Evolutionary conservation across 345 rosid species (phyloP), one percentile per base, ranked within the genome.

Genomic region (Balakata baccata): DNA sequence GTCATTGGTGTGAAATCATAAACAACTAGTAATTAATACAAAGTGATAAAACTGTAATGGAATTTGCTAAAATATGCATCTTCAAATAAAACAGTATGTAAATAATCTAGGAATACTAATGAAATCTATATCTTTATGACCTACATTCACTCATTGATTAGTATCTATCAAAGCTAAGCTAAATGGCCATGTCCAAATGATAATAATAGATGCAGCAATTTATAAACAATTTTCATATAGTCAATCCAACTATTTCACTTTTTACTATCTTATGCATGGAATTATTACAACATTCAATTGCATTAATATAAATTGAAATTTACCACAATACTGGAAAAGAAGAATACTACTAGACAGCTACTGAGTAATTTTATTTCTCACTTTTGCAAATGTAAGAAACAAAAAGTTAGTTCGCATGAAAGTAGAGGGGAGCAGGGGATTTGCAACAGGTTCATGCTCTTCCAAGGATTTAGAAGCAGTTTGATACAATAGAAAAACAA

Each of bases 401-500:
- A 29, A 1, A 29, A 29, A 29, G 34, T 2, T 29, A 29, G 34
- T 29, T 29, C 34, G 2, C 34, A 29, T 29, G 34, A 29, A 29
- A 29, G 34, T 1, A 29, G 34, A 29, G 34, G 34, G 34, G 34
- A 29, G 34, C 34, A 29, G 34, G 34, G 34, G 34, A 29, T 29
- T 29, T 29, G 34, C 34, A 29, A 29, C 34, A 29, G 34, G 34
- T 29, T 29, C 34, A 29, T 29, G 34, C 34, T 29, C 34, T 1
- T 29, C 34, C 34, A 29, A 29, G 34, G 34, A 29, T 1, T 29
- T 4, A 29, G 34, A 3, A 61, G 1, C 37, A 37, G n/a, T 49
- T 47, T 7, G 66, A 67, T 13, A 13, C 14, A 43, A 74, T 47
- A 11, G 56, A 57, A 70, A 58, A 29, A 43, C 64, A 41, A 57